phyloP scores from a whole-genome alignment of 2,329 filamentous ascomycete genomes.

The Exophiala phaeomuriformis region DNA sequence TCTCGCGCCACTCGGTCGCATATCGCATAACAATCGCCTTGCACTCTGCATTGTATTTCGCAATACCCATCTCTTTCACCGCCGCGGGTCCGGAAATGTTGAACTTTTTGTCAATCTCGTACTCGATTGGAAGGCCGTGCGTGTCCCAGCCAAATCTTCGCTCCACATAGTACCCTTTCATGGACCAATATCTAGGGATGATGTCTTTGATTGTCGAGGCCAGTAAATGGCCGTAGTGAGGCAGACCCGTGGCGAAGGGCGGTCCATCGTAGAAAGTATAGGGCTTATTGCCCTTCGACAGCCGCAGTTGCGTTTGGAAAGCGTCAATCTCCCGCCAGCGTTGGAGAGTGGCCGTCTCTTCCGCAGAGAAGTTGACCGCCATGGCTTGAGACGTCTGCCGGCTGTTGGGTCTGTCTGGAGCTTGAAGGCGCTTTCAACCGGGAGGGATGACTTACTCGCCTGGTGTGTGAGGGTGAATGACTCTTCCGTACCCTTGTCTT shows the following conservation, averaged over 20 bases:
- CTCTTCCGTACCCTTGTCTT: no score
- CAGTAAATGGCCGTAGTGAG: slow-evolving; percentile 63
- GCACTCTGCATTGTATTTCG: slow-evolving; percentile 79
- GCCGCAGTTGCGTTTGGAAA: slow-evolving; percentile 78
- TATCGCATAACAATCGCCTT: slow-evolving; percentile 83
- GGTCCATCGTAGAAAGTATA: slow-evolving; percentile 95
- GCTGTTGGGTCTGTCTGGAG: neutral
- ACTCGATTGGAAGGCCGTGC: slow-evolving; percentile 81
- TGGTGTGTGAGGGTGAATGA: neutral
- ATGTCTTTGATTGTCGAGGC: slow-evolving; percentile 91
- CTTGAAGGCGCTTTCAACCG: neutral
- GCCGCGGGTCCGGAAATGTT: slow-evolving; percentile 74
- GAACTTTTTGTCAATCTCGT: slow-evolving; percentile 89
- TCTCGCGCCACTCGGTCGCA: slow-evolving; percentile 70
- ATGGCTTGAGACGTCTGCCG: slow-evolving; percentile 40
- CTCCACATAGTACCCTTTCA: slow-evolving; percentile 84
- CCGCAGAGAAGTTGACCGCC: slow-evolving; percentile 87
- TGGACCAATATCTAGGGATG: slow-evolving; percentile 85
- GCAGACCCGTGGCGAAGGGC: slow-evolving; percentile 53
- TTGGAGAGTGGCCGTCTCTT: slow-evolving; percentile 77
- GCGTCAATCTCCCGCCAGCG: slow-evolving; percentile 89
- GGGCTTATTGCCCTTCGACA: slow-evolving; percentile 71
- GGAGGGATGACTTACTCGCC: neutral
- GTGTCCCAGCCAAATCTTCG: slow-evolving; percentile 86
- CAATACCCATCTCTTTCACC: slow-evolving; percentile 74